Evolutionary conservation across 2,329 filamentous ascomycete genomes (phyloP), one percentile per base, ranked within the genome.

Genomic region (Paracoccidioides brasiliensis): DNA sequence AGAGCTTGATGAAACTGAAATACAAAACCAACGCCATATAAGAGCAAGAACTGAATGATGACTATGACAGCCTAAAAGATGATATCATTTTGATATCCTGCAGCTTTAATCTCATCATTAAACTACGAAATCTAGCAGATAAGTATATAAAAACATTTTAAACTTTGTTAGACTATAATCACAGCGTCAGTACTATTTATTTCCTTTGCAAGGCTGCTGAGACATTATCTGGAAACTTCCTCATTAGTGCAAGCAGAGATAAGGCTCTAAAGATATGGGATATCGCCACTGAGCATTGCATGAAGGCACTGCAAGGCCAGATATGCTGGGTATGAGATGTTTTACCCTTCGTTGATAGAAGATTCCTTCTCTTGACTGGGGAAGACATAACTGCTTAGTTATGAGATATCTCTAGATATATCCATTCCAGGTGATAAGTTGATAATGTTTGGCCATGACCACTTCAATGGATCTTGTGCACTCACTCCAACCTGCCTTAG

Each of bases 121-220:
- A 93, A 70, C 75, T 93, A 14, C 93, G 88, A 88, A 87, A 93
- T 62, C 88, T 88, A 1, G 79, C 80, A 52, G 84, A 90, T 67
- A 85, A 89, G 55, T 93, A 93, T 93, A 93, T 72, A 90, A 90
- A 68, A 93, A 93, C 64, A 89, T 22, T 91, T 55, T 79, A 87
- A 53, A 93, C 88, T 3, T 76, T 93, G n/a, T 84, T 86, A 0
- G 88, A 88, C 5, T 88, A 94, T 70, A 87, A 93, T 64, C 88
- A 93, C 68, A 89, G 84, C 60, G 85, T 93, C 53, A 88, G 84
- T 63, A 82, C 86, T 6, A 82, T 93, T 30, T 82, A 88, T 4
- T 93, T 93, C 67, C 86, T 87, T 0, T 86, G 81, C 4, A 85
- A 86, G 33, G 84, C 84, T 28, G 83, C 83, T 1, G 86, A 84